These are phyloP conservation scores for Termitomyces sp. DNA, from an alignment of 768 basidiomycete species.

Conservation along the genomic window DNA sequence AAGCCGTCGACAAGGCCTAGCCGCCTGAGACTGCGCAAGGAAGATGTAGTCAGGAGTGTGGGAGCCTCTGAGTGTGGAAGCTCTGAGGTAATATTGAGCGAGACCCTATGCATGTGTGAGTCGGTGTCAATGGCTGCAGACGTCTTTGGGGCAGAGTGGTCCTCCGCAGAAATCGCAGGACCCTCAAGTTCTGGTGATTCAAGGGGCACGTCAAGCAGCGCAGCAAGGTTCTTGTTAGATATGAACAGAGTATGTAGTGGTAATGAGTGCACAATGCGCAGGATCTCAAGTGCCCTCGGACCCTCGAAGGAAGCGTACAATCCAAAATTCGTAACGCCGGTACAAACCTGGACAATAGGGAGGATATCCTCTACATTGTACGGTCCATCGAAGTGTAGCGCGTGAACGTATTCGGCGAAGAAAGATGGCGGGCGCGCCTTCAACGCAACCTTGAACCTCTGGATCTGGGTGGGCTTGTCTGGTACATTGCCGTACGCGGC, in stretches of 20 bases:
- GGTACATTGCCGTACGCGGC: not conserved
- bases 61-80: not conserved
- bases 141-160: not conserved
- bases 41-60: not conserved
- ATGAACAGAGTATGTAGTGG: slow-evolving; percentile 9
- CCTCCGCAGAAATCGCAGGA: not conserved
- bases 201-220: not conserved
- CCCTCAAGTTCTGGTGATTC: not conserved
- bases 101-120: too few relatives aligned
- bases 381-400: slow-evolving; percentile 6
- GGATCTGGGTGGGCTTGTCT: slow-evolving; percentile 1
- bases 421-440: slow-evolving; percentile 10
- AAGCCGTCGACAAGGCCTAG: slow-evolving; percentile 7
- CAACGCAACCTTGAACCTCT: slow-evolving; percentile 2
- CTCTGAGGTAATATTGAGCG: not conserved
- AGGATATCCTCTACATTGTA: not conserved
- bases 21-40: slow-evolving; percentile 3
- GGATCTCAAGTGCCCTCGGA: slow-evolving; percentile 1
- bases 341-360: slow-evolving; percentile 7
- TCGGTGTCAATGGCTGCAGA: not conserved
- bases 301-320: slow-evolving; percentile 7
- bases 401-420: slow-evolving; percentile 11
- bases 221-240: slow-evolving; percentile 1
- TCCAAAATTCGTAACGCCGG: slow-evolving; percentile 13
- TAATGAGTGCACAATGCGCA: not conserved